These are phyloP conservation scores for Lolium perenne DNA, from an alignment of 176 grass and related monocot genomes.

Conservation along the genomic window DNA sequence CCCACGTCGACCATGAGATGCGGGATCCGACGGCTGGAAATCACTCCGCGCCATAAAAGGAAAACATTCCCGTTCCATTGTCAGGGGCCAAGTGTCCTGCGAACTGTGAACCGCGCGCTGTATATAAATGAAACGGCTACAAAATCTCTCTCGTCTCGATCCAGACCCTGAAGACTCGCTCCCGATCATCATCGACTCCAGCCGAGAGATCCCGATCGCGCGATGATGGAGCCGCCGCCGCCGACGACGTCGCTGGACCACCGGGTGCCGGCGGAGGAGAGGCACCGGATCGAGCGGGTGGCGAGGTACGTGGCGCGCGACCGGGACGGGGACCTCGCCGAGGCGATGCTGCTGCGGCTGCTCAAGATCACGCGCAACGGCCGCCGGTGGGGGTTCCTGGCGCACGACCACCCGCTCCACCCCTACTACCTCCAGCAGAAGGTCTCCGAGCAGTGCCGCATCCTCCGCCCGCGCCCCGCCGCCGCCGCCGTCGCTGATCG, in stretches of 20 bases:
- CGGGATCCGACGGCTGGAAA: not conserved
- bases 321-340: constrained; percentile 62
- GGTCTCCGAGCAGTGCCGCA: constrained; percentile 82
- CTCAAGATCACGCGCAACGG: constrained; percentile 68
- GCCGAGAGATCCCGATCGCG: not conserved
- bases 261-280: constrained; percentile 59
- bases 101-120: not conserved
- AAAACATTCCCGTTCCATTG: not conserved
- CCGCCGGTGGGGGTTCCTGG: constrained; percentile 76
- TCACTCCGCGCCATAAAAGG: not conserved
- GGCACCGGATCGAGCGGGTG: constrained; percentile 72
- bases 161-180: constrained; percentile 24
- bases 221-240: constrained; percentile 40
- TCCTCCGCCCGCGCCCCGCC: constrained; percentile 49
- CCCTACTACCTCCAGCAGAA: constrained; percentile 77
- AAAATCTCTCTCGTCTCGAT: not conserved
- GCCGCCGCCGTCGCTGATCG: constrained; percentile 24
- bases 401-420: constrained; percentile 66
- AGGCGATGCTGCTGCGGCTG: constrained; percentile 60
- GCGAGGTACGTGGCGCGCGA: constrained; percentile 68
- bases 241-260: constrained; percentile 31
- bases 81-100: not conserved
- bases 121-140: constrained; percentile 27
- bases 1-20: not conserved
- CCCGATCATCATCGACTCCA: not conserved